Base-by-base conservation (phyloP, 2,329 filamentous ascomycete species). In the Orbilia blumenaviensis region DNA sequence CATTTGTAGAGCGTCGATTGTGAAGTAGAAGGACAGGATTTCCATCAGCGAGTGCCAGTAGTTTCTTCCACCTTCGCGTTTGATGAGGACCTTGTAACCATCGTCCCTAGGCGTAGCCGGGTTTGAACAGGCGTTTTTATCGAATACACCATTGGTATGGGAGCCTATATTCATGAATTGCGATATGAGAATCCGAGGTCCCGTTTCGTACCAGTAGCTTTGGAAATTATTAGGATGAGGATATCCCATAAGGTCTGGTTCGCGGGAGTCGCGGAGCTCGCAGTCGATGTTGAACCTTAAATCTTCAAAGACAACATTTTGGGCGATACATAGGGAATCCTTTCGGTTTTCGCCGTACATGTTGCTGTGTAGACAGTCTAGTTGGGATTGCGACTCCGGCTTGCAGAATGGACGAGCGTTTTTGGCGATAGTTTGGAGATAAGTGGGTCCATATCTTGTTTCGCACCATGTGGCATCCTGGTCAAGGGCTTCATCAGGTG, bases 11-110 rank as follows among this genome's bases (percentile, higher is more conserved):
- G 81, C 78, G 71, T 84, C 82, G 18, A 83, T 66, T 3, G 81
- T 81, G 78, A 82, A 79, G 16, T 78, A 81, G 36, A 81, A 79
- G 10, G 80, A 81, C 67, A 82, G 80, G 50, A 83, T 81, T 63
- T 84, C 82, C 79, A 82, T 81, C 23, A 83, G 77, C 6, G 77
- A 79, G 66, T 84, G 82, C 82, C 82, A 83, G 29, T 79, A 78
- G 66, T 83, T 83, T 1, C 23, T 62, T 5, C 79, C 74, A 7
- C 81, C 82, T 77, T 83, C 82, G n/a, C 83, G 80, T 72, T 82
- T 82, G 34, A 83, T 64, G 6, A 82, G 78, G n/a, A 83, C 78
- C 6, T 79, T 78, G 50, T 78, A 76, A 4, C 46, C 48, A 14
- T 69, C 64, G 50, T 76, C 72, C 0, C 60, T 58, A 6, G 56